Conservation (phyloP, 2,329 filamentous ascomycete species). For the Calcarisporium arbuscula region DNA sequence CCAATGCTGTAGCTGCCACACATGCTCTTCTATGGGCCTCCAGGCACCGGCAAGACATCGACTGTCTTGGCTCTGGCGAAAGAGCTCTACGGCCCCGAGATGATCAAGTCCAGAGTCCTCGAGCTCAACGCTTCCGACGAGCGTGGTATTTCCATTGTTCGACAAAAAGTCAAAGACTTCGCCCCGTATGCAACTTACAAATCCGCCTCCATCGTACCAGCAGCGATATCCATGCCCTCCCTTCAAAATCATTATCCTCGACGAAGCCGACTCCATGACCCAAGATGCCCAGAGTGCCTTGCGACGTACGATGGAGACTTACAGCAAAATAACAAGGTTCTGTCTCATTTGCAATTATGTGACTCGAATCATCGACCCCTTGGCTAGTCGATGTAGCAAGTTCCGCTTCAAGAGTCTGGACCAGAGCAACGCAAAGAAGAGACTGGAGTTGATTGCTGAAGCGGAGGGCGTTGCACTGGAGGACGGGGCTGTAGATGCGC, state of each 20-base stretch:
- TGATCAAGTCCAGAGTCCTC: conserved; percentile 90
- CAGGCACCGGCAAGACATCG: conserved; percentile 95
- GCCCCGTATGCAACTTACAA: conserved; percentile 89
- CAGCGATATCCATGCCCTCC: conserved; percentile 83
- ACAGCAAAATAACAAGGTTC: conserved; percentile 92
- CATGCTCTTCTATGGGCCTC: conserved; percentile 98
- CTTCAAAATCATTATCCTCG: conserved; percentile 98
- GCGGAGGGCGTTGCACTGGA: conserved; percentile 72
- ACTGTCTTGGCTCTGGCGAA: conserved; percentile 96
- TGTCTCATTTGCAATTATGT: conserved; percentile 99
- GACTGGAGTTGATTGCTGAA: conserved; percentile 76
- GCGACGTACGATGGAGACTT: conserved; percentile 95
- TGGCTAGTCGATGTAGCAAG: conserved; percentile 90
- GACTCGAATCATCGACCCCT: conserved; percentile 92
- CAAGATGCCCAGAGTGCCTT: conserved; percentile 94
- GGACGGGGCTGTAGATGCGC: conserved; percentile 70
- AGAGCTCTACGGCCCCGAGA: conserved; percentile 91
- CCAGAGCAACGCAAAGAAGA: conserved; percentile 70
- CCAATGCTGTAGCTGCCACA: conserved; percentile 65
- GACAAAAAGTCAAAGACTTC: conserved; percentile 98
- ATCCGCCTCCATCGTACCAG: conserved; percentile 64
- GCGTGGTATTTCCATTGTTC: conserved; percentile 92
- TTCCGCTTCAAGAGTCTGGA: conserved; percentile 97
- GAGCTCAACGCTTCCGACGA: conserved; percentile 99
- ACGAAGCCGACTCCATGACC: conserved; percentile 98